A percentile compares a stretch with the other conserved stretches of the same genome.
phyloP scores from a whole-genome alignment of 2,329 filamentous ascomycete genomes.

The Aspergillus ochraceus region DNA sequence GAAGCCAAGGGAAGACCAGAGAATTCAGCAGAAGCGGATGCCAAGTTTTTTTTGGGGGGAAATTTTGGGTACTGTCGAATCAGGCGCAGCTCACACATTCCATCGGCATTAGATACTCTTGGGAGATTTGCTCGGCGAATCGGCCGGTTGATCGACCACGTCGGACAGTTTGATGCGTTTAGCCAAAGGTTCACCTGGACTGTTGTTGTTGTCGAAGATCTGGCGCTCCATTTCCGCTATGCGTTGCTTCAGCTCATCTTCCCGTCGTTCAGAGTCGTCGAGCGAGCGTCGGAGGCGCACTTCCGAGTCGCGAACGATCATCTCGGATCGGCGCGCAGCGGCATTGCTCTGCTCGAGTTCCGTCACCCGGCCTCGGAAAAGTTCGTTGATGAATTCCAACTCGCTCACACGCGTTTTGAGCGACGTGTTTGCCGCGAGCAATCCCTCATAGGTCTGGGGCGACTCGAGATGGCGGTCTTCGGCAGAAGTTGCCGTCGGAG shows the following conservation, averaged over 20 bases:
- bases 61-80: slow-evolving; percentile 19
- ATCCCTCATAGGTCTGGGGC: slow-evolving; percentile 75
- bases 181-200: slow-evolving; percentile 48
- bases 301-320: slow-evolving; percentile 56
- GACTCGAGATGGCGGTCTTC: slow-evolving; percentile 66
- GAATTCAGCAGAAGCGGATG: slow-evolving; percentile 22
- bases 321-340: slow-evolving; percentile 61
- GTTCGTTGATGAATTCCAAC: slow-evolving; percentile 88
- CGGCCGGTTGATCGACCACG: slow-evolving; percentile 47
- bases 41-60: slow-evolving; percentile 9
- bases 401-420: slow-evolving; percentile 96
- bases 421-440: slow-evolving; percentile 76
- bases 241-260: slow-evolving; percentile 77
- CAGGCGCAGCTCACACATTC: background rate
- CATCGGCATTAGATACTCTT: slow-evolving; percentile 22
- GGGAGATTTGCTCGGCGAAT: slow-evolving; percentile 34
- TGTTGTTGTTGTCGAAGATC: slow-evolving; percentile 37
- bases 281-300: slow-evolving; percentile 61
- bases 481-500: slow-evolving; percentile 59
- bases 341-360: slow-evolving; percentile 76
- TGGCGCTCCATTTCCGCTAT: slow-evolving; percentile 73
- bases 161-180: slow-evolving; percentile 60
- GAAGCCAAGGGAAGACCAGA: slow-evolving; percentile 33
- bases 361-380: slow-evolving; percentile 72
- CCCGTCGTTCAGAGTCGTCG: slow-evolving; percentile 74